These are phyloP conservation scores for Russula emetica DNA, from an alignment of 768 basidiomycete species.

Conservation along the genomic window DNA sequence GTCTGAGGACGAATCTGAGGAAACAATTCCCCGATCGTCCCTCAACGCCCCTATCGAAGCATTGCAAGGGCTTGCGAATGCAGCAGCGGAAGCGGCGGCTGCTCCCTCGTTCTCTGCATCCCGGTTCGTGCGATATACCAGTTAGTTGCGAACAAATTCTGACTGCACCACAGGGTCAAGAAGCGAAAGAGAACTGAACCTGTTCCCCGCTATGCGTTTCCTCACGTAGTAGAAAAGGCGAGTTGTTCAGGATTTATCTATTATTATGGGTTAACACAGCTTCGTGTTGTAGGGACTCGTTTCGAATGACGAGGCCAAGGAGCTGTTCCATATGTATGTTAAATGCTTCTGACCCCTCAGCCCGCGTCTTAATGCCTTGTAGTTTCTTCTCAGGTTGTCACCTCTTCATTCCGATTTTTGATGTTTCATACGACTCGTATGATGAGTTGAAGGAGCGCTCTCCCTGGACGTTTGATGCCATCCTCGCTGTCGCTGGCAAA, in stretches of 20 bases:
- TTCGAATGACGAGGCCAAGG: conserved; percentile 77
- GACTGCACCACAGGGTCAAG: conserved; percentile 50
- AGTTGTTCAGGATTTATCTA: conserved; percentile 5
- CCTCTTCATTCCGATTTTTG: conserved; percentile 93
- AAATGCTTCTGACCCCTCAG: conserved; percentile 9
- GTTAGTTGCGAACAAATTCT: neutral
- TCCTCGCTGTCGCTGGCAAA: conserved; percentile 88
- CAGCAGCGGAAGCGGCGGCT: conserved; percentile 89
- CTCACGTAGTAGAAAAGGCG: conserved; percentile 86
- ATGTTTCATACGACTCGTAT: conserved; percentile 89
- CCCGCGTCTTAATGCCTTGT: conserved; percentile 31
- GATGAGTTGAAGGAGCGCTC: conserved; percentile 88
- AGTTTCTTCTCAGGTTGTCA: conserved; percentile 97
- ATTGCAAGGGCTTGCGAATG: conserved; percentile 89
- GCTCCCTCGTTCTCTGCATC: conserved; percentile 62
- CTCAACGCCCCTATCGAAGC: conserved; percentile 93
- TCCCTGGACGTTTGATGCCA: conserved; percentile 93
- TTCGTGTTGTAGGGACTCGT: conserved; percentile 64
- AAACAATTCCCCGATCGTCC: conserved; percentile 75
- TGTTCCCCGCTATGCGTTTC: conserved; percentile 79
- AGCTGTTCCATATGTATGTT: conserved; percentile 84
- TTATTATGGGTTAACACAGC: neutral
- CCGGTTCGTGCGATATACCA: conserved; percentile 40
- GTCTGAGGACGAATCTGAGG: conserved; percentile 89
- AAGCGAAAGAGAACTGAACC: conserved; percentile 84